phyloP scores from a whole-genome alignment of 345 rosid species.

The Populus deltoides region DNA sequence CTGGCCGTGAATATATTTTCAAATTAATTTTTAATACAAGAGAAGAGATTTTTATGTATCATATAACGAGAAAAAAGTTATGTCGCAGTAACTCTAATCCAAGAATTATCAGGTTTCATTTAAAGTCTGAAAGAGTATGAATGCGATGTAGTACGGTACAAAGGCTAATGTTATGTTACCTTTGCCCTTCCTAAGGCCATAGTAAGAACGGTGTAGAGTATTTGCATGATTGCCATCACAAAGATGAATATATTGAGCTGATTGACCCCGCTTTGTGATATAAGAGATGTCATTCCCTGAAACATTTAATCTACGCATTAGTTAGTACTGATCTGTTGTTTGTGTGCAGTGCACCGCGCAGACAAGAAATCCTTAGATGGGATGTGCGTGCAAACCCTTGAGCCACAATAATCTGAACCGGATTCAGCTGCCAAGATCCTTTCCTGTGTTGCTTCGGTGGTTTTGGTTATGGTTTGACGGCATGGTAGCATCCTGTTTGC shows the following conservation, averaged over 20 bases:
- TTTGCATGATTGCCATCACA: constrained; percentile 67
- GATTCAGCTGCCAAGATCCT: constrained; percentile 29
- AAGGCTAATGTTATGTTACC: constrained; percentile 24
- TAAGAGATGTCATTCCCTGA: constrained; percentile 55
- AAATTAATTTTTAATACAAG: too few species aligned
- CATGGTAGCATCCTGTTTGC: constrained; percentile 69
- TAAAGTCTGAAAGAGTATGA: too few species aligned
- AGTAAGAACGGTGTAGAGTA: constrained; percentile 56
- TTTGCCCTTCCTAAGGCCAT: constrained; percentile 69
- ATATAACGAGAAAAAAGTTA: too few species aligned
- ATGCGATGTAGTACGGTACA: too few species aligned
- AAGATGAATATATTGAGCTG: constrained; percentile 67
- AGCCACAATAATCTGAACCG: constrained; percentile 31
- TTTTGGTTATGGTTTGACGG: constrained; percentile 3
- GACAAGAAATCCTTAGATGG: too few species aligned
- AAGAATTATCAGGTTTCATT: too few species aligned
- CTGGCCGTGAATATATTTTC: too few species aligned
- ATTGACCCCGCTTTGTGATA: constrained; percentile 55
- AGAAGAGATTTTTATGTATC: too few species aligned
- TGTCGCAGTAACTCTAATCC: too few species aligned
- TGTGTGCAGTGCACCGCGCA: too few species aligned
- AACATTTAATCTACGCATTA: background rate
- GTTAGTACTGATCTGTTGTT: too few species aligned
- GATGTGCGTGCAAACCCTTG: constrained; percentile 40
- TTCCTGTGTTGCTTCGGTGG: constrained; percentile 20